Percentiles rank a stretch among this genome's conserved stretches.
phyloP scores from a whole-genome alignment of 495 filamentous ascomycete species.

The Bombardia bombarda region DNA sequence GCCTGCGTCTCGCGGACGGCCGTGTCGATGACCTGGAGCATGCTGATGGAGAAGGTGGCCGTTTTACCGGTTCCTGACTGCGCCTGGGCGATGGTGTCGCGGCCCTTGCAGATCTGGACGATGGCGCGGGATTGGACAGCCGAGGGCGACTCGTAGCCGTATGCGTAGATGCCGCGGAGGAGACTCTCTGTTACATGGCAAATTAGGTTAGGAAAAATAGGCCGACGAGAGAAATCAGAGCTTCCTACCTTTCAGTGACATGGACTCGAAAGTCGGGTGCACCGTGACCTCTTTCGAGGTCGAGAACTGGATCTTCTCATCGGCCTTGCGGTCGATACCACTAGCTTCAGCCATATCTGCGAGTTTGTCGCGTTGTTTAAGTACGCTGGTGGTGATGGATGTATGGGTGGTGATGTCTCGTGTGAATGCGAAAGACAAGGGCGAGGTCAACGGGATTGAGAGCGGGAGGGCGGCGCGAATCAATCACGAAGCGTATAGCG shows the following conservation, averaged over 20 bases:
- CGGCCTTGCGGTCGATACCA: constrained; percentile 80
- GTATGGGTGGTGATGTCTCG: too few relatives aligned
- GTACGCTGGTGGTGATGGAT: not conserved
- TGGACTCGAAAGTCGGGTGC: constrained; percentile 50
- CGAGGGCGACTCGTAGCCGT: constrained; percentile 95
- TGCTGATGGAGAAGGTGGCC: constrained; percentile 96
- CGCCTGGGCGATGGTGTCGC: constrained; percentile 98
- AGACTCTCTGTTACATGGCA: constrained; percentile 65
- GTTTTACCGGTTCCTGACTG: constrained; percentile 99
- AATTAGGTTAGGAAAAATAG: constrained; percentile 1
- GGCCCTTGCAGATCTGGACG: constrained; percentile 97
- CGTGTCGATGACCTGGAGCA: constrained; percentile 95
- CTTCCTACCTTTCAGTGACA: constrained; percentile 57
- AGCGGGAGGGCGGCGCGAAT: not conserved
- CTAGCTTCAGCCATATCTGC: constrained; percentile 69
- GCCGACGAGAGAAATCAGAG: not conserved
- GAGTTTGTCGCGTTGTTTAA: constrained; percentile 1
- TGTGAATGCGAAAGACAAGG: too few relatives aligned
- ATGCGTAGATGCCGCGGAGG: constrained; percentile 95
- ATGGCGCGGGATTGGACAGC: constrained; percentile 96
- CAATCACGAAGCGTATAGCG: not conserved
- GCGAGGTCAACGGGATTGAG: too few relatives aligned
- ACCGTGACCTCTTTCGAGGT: constrained; percentile 97
- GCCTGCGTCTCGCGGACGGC: constrained; percentile 92
- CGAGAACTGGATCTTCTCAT: constrained; percentile 95